Conservation (phyloP, 1,284 basidiomycete genomes). For the Ustilago trichophora region DNA sequence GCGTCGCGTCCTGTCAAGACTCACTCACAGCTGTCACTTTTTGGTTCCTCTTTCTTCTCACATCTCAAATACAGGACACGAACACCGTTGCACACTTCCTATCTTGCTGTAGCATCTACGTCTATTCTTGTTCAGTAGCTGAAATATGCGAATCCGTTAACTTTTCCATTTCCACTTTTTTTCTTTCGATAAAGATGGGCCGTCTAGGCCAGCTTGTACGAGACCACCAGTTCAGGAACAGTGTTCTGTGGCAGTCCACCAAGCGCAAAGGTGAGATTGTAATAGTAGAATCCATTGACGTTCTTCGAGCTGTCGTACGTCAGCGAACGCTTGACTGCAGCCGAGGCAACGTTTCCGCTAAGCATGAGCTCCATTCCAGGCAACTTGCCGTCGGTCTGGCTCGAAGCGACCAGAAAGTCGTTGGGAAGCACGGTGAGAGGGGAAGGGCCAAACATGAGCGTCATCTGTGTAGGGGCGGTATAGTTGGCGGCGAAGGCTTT, state of each 20-base stretch:
- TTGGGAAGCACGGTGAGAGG: constrained; percentile 14
- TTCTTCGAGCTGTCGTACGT: constrained; percentile 30
- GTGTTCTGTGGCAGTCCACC: constrained; percentile 15
- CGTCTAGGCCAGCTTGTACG: constrained; percentile 24
- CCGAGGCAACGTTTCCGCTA: constrained; percentile 23
- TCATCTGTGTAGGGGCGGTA: constrained; percentile 28
- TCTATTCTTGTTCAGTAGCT: no score
- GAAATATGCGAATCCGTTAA: no score
- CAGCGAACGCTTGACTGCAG: constrained; percentile 12
- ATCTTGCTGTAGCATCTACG: no score
- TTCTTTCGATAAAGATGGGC: no score
- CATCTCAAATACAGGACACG: no score
- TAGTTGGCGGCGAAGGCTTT: constrained; percentile 32
- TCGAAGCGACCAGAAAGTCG: constrained; percentile 26
- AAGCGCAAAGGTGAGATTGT: constrained; percentile 39
- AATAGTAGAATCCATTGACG: constrained; percentile 33
- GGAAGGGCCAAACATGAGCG: constrained; percentile 18
- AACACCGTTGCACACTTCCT: no score
- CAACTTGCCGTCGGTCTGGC: constrained; percentile 16
- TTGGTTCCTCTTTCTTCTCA: no score
- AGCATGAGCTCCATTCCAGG: constrained; percentile 19
- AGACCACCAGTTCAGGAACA: constrained; percentile 31
- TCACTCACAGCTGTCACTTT: no score
- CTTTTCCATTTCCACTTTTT: not conserved
- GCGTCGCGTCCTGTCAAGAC: no score